These are phyloP conservation scores for Mariannaea sp. DNA, from an alignment of 2,329 filamentous ascomycete genomes.

Conservation along the genomic window DNA sequence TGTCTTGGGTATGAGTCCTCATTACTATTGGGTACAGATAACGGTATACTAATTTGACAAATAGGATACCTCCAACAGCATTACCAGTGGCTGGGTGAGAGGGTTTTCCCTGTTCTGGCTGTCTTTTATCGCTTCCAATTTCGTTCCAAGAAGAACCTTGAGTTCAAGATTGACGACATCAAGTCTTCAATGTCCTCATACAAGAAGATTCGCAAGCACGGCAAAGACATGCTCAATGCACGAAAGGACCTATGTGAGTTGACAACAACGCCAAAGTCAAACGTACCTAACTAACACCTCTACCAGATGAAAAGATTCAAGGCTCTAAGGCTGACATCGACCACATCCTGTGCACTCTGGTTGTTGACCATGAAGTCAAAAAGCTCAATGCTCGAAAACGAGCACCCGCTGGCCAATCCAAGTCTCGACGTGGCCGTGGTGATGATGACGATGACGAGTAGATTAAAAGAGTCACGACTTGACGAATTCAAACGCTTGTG, in stretches of 20 bases:
- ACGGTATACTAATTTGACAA: conserved; percentile 18
- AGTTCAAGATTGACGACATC: conserved; percentile 47
- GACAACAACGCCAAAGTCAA: no score
- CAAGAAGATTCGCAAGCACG: conserved; percentile 36
- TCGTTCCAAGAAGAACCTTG: conserved; percentile 47
- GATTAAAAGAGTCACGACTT: conserved; percentile 18
- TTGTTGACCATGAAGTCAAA: conserved; percentile 48
- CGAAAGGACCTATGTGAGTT: conserved; percentile 46
- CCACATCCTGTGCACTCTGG: conserved; percentile 41
- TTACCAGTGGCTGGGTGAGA: conserved; percentile 40
- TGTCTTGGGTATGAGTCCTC: conserved; percentile 29
- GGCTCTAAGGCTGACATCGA: conserved; percentile 41
- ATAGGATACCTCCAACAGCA: conserved; percentile 20
- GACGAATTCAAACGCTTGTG: conserved; percentile 23
- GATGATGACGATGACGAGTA: conserved; percentile 37
- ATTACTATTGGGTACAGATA: background rate
- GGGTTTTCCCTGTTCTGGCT: conserved; percentile 46
- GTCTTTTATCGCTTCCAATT: conserved; percentile 50
- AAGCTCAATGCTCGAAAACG: conserved; percentile 45
- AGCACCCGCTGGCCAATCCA: conserved; percentile 35
- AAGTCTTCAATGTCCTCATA: conserved; percentile 38
- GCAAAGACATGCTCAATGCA: conserved; percentile 41
- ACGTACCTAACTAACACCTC: conserved; percentile 25
- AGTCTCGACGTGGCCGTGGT: conserved; percentile 34
- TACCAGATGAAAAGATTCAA: conserved; percentile 41